A percentile compares a stretch with the other conserved stretches of the same genome.
These are phyloP conservation scores for Synchytrium microbalum DNA, from an alignment of 371 early-diverging fungal species.

Conservation along the genomic window DNA sequence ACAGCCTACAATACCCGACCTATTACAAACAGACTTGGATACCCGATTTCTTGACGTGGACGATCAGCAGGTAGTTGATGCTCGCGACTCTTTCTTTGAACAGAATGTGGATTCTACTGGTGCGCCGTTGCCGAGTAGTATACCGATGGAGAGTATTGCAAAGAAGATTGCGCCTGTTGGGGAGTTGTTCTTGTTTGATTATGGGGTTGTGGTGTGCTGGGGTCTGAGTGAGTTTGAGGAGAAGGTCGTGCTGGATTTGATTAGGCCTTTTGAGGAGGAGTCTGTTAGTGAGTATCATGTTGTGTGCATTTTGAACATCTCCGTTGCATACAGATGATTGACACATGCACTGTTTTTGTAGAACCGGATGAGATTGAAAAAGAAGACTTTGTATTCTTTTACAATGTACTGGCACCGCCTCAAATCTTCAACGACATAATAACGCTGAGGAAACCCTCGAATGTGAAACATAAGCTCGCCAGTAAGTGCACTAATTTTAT, in stretches of 20 bases:
- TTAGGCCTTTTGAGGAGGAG: constrained; percentile 49
- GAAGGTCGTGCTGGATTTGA: constrained; percentile 58
- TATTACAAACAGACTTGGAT: neutral
- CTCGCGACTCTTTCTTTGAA: neutral
- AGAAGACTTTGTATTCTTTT: constrained; percentile 5
- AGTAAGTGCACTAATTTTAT: neutral
- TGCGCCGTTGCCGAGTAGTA: neutral
- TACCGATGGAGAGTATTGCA: neutral
- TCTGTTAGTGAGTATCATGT: constrained; percentile 42
- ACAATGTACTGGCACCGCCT: neutral
- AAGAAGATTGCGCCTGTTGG: neutral
- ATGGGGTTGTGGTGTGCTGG: constrained; percentile 94
- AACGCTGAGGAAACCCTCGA: neutral
- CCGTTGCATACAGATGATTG: constrained; percentile 12
- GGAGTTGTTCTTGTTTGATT: constrained; percentile 61
- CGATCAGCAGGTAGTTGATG: neutral
- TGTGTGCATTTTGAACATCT: constrained; percentile 7
- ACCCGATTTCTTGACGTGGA: neutral
- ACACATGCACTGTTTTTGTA: too few species aligned
- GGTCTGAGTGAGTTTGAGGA: constrained; percentile 86
- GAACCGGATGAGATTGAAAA: neutral
- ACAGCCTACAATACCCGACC: neutral
- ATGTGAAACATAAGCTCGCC: neutral
- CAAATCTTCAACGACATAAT: constrained; percentile 11
- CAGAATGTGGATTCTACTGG: neutral